Base-by-base conservation (phyloP, 148 eudicot genomes). In the Cornus suecica region DNA sequence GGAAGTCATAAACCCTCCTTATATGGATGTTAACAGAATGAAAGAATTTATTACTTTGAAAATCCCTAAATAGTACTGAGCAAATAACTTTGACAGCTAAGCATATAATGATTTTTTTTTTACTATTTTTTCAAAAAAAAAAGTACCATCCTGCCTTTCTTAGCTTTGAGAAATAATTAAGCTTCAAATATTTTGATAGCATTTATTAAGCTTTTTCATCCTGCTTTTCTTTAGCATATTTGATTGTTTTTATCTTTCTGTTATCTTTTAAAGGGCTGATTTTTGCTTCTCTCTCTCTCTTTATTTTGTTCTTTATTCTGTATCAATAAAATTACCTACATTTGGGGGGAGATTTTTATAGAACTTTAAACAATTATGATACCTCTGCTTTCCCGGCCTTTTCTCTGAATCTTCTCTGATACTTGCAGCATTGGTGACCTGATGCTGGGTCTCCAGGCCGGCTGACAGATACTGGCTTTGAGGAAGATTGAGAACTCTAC, bases 401-500 rank as follows among this genome's bases (percentile, higher is more conserved):
- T 78, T 79, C 29, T 79, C 87, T 18, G 86, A 79, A 70, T 87
- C 89, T 80, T 82, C 86, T 65, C 66, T 45, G 32, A 76, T 87
- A 78, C 75, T 80, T 71, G 79, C 31, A 76, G 84, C 74, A 60
- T 65, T 79, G 76, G 74, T 80, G 74, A 78, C 69, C 66, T 78
- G 92, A 71, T 72, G 85, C 66, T 75, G 80, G 82, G 66, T 80
- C 77, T 76, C 90, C 51, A 66, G 61, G 62, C 74, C 63, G 68
- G 79, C 74, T 37, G 83, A 74, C 64, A 89, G 69, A 74, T 76
- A 83, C 63, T 89, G 90, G 79, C 80, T 73, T 86, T 92, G 87
- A 69, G 99, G 97, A 81, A 92, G 96, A 78, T 90, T 88, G 72
- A 84, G 91, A 74, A 87, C 86, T 79, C 99, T 94, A 64, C 84